Evolutionary conservation across 2,329 filamentous ascomycete genomes (phyloP), one percentile per base, ranked within the genome.

Genomic region (Dactylonectria macrodidyma): DNA sequence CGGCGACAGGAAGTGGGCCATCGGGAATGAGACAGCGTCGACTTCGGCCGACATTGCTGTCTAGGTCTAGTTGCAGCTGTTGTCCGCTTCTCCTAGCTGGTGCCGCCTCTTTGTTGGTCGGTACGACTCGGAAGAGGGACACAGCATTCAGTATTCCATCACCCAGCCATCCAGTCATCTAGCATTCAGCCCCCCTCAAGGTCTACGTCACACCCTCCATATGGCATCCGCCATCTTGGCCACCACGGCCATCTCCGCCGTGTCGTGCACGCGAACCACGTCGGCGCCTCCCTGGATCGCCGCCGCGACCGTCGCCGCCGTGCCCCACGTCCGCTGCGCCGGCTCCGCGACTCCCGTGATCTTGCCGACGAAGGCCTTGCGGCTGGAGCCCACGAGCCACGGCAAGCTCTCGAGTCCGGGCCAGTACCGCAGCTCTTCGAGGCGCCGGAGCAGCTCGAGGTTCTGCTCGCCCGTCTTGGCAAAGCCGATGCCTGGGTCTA

Each of bases 401-500:
- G 96, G 95, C 19, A 97, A 83, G 0, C 90, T 91, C 62, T 86
- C 82, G 26, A 96, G 80, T 0, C 89, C 90, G 14, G 89, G 88
- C 86, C 89, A 91, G 50, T 83, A 82, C 33, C 91, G 86, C 70
- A 97, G 82, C 71, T 90, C 88, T 9, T 86, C 85, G 36, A 97
- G 81, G 1, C 89, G 82, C 9, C 93, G 86, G 38, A 99, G 83
- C 2, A 99, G 83, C 73, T 94, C 90, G 2, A 98, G 83, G 80
- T 98, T 98, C 79, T 98, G 94, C 47, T 87, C 85, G 61, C 87
- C 85, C 1, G 89, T 91, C 84, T 99, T 99, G 63, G 96, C 95
- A 78, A 99, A 99, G 0, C 96, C 96, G 36, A 99, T 89, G 0
- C 96, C 96, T 0, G 96, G 96, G 78, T 99, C 96, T 2, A 98